These are phyloP conservation scores for Acacia concinna DNA, from an alignment of 331 rosid species.

Conservation along the genomic window DNA sequence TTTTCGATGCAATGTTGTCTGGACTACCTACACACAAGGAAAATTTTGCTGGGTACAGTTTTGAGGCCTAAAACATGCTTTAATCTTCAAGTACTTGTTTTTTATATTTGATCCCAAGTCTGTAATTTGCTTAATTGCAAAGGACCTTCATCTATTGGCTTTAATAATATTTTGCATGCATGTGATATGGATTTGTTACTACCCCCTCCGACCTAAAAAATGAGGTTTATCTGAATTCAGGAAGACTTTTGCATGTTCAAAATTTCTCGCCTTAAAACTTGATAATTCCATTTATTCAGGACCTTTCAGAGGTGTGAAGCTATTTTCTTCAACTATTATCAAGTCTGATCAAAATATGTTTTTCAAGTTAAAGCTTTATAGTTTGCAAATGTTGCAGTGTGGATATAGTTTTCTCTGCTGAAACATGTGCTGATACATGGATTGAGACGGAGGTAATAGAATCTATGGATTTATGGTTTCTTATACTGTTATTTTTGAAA, in stretches of 20 bases:
- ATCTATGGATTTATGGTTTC: constrained; percentile 12
- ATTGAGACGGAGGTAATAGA: constrained; percentile 82
- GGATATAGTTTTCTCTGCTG: constrained; percentile 73
- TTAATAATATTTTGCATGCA: constrained; percentile 11
- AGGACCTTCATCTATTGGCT: constrained; percentile 12
- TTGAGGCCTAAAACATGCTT: constrained; percentile 23
- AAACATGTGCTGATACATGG: constrained; percentile 93
- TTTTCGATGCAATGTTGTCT: constrained; percentile 94
- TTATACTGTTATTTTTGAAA: neutral
- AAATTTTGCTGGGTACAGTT: constrained; percentile 64
- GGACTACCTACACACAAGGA: constrained; percentile 88
- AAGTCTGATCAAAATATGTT: neutral
- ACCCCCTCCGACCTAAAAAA: neutral
- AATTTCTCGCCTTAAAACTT: neutral
- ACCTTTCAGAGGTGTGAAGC: neutral
- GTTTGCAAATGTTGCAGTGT: constrained; percentile 59
- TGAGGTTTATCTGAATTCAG: neutral
- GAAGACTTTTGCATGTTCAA: neutral
- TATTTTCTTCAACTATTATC: constrained; percentile 3
- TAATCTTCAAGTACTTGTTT: neutral
- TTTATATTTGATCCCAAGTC: neutral
- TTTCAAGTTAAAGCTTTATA: constrained; percentile 29
- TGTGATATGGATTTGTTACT: constrained; percentile 1
- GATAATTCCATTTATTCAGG: constrained; percentile 1
- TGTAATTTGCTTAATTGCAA: neutral